A percentile compares a stretch with the other conserved stretches of the same genome.
Conservation (phyloP, 2,329 filamentous ascomycete genomes). For the Diaporthe australafricana region DNA sequence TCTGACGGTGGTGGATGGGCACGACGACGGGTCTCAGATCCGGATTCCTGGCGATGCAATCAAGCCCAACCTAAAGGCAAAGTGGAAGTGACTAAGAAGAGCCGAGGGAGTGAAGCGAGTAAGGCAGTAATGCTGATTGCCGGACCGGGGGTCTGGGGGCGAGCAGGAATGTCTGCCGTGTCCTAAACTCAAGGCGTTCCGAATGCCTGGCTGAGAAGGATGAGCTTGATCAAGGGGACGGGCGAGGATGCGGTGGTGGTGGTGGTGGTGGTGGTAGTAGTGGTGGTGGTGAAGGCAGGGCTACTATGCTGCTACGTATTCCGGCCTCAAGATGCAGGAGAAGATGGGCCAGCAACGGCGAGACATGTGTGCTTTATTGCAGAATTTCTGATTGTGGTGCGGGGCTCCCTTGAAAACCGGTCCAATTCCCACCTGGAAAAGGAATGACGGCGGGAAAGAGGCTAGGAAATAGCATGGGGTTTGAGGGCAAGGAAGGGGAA, state of each 20-base stretch:
- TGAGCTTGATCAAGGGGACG: constrained; percentile 33
- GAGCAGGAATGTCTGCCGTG: constrained; percentile 26
- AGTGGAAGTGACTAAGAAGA: constrained; percentile 38
- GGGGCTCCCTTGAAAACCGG: constrained; percentile 49
- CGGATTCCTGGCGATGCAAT: constrained; percentile 60
- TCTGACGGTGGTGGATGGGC: constrained; percentile 39
- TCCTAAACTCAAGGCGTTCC: not conserved
- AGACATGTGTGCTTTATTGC: constrained; percentile 76
- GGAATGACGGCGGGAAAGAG: constrained; percentile 48
- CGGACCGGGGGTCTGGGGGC: constrained; percentile 17
- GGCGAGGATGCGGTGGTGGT: constrained; percentile 47
- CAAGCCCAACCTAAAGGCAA: constrained; percentile 63
- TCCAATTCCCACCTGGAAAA: constrained; percentile 44
- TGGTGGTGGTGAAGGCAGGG: constrained; percentile 53
- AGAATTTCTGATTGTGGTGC: constrained; percentile 62
- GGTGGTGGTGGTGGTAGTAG: constrained; percentile 44
- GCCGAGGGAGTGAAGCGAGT: constrained; percentile 40
- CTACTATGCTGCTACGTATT: constrained; percentile 56
- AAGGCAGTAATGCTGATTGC: constrained; percentile 46
- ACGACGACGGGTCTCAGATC: constrained; percentile 47
- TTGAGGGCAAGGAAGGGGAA: constrained; percentile 42
- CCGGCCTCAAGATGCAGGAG: constrained; percentile 59
- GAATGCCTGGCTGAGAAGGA: constrained; percentile 37
- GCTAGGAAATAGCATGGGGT: constrained; percentile 47
- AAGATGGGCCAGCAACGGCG: constrained; percentile 65